phyloP scores from a whole-genome alignment of 139 green algal genomes.

The Tetraselmis striata region DNA sequence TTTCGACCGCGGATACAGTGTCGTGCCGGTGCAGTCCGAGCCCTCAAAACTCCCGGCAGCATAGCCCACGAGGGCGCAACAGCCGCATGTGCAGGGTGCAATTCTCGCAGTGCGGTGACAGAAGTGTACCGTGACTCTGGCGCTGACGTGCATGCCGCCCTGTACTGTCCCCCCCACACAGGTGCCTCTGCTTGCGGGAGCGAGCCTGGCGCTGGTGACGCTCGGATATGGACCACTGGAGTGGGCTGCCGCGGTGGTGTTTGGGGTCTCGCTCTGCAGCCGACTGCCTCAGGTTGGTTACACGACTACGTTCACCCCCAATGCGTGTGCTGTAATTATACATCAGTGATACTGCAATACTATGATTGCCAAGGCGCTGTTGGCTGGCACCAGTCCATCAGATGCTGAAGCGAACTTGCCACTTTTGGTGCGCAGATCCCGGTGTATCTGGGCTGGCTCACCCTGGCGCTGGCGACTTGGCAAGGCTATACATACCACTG shows the following conservation, averaged over 20 bases:
- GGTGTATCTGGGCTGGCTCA: neutral
- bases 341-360: neutral
- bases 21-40: no score
- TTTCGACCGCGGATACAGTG: no score
- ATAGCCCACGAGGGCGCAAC: no score
- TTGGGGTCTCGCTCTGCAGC: neutral
- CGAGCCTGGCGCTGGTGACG: neutral
- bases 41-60: no score
- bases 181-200: neutral
- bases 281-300: neutral
- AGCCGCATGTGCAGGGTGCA: no score
- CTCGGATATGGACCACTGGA: neutral
- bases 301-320: neutral
- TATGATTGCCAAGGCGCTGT: neutral
- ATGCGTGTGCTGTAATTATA: neutral
- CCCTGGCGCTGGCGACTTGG: neutral
- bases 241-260: neutral
- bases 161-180: neutral
- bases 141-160: no score
- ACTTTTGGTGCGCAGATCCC: neutral
- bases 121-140: no score
- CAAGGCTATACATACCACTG: neutral
- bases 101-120: no score
- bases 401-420: neutral
- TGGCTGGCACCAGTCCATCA: neutral